Percentiles rank a stretch among this genome's conserved stretches.
These are phyloP conservation scores for Penicillium fuscoglaucum DNA, from an alignment of 2,329 filamentous ascomycete species.

Conservation along the genomic window DNA sequence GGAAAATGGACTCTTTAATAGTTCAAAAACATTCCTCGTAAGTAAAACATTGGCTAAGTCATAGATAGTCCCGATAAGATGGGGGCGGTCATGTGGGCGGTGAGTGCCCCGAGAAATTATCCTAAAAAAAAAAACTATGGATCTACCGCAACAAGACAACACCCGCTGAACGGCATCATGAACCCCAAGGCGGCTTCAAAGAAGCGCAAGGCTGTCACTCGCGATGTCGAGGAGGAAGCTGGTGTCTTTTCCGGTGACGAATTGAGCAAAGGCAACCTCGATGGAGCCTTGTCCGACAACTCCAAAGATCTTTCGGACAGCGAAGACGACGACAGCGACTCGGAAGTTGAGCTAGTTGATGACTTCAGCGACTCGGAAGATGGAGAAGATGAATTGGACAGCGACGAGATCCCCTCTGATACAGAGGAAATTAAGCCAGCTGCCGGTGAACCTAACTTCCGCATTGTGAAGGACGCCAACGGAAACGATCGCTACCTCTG, in stretches of 20 bases:
- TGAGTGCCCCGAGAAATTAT: conserved; percentile 27
- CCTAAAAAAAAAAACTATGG: conserved; percentile 28
- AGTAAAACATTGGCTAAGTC: conserved; percentile 11
- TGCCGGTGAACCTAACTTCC: conserved; percentile 53
- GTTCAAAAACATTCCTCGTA: not conserved
- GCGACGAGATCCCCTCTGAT: conserved; percentile 53
- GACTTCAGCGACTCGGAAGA: conserved; percentile 53
- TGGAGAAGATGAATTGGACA: conserved; percentile 52
- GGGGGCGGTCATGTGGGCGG: conserved; percentile 39
- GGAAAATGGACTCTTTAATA: conserved; percentile 1
- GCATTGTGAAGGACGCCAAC: conserved; percentile 76
- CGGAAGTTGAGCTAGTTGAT: conserved; percentile 57
- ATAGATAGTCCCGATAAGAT: conserved; percentile 27
- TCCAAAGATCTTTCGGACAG: conserved; percentile 41
- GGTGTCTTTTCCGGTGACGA: conserved; percentile 62
- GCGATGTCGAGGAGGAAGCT: conserved; percentile 52
- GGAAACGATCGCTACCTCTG: conserved; percentile 90
- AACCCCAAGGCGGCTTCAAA: conserved; percentile 45
- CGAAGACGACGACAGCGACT: conserved; percentile 43
- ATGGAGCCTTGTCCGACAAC: conserved; percentile 46
- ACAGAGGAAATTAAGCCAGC: conserved; percentile 42
- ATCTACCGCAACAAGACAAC: conserved; percentile 15
- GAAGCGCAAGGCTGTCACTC: conserved; percentile 66
- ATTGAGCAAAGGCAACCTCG: conserved; percentile 49
- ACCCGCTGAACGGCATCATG: conserved; percentile 30